phyloP scores from a whole-genome alignment of 2,329 filamentous ascomycete species.

The Sclerotinia borealis region DNA sequence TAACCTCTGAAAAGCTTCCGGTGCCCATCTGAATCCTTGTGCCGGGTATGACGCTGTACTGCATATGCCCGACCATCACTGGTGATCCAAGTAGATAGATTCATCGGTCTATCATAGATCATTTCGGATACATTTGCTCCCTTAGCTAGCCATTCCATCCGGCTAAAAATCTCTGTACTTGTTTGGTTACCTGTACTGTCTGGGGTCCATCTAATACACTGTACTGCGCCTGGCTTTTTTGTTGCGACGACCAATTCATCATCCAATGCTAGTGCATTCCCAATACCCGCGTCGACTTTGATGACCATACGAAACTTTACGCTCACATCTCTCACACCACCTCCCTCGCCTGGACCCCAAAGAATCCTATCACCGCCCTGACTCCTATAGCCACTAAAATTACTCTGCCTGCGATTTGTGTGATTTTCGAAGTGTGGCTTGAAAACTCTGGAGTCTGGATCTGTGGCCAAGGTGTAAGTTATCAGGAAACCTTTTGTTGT shows the following conservation, averaged over 20 bases:
- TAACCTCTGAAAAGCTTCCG: slow-evolving; percentile 76
- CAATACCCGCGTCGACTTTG: slow-evolving; percentile 93
- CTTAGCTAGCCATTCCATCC: slow-evolving; percentile 79
- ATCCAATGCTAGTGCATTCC: slow-evolving; percentile 79
- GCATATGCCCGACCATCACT: slow-evolving; percentile 84
- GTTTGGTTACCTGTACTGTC: slow-evolving; percentile 79
- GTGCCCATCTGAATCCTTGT: slow-evolving; percentile 38
- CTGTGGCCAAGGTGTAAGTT: slow-evolving; percentile 85
- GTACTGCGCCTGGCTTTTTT: slow-evolving; percentile 83
- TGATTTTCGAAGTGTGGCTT: slow-evolving; percentile 70
- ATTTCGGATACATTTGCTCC: slow-evolving; percentile 74
- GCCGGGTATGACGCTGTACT: slow-evolving; percentile 63
- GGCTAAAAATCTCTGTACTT: slow-evolving; percentile 80
- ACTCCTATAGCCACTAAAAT: slow-evolving; percentile 46
- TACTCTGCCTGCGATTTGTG: slow-evolving; percentile 56
- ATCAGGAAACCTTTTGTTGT: slow-evolving; percentile 83
- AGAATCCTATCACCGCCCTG: slow-evolving; percentile 53
- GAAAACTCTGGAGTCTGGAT: slow-evolving; percentile 77
- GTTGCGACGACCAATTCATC: slow-evolving; percentile 92
- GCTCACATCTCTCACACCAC: slow-evolving; percentile 77
- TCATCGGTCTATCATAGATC: slow-evolving; percentile 95
- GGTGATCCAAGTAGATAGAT: slow-evolving; percentile 86
- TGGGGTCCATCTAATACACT: slow-evolving; percentile 92
- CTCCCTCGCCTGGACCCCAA: slow-evolving; percentile 74
- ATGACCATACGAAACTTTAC: slow-evolving; percentile 96